Evolutionary conservation across 768 basidiomycete genomes (phyloP).

Genomic region (Lentinula aciculospora): DNA sequence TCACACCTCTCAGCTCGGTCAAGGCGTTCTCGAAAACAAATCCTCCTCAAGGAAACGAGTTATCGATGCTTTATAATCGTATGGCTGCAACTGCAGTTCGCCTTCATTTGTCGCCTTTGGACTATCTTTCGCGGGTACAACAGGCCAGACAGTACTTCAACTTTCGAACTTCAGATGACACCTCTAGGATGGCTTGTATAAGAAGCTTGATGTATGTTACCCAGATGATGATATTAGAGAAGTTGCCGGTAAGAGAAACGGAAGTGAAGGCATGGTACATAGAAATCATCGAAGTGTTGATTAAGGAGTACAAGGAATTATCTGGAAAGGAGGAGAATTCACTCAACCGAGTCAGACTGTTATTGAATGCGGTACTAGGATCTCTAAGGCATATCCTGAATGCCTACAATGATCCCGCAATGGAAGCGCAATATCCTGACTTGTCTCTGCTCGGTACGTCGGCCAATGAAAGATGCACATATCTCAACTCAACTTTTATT

Average conservation of each 20-base stretch:
- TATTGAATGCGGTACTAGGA: conserved; percentile 50
- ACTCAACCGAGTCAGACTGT: conserved; percentile 15
- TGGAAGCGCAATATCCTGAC: conserved; percentile 51
- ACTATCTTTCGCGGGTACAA: conserved; percentile 47
- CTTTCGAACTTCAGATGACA: conserved; percentile 59
- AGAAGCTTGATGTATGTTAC: conserved; percentile 70
- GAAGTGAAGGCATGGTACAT: conserved; percentile 59
- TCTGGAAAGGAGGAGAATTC: conserved; percentile 11
- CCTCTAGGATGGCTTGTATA: conserved; percentile 66
- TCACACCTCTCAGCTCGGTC: conserved; percentile 66
- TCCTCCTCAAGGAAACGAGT: conserved; percentile 46
- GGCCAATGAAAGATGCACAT: conserved; percentile 26
- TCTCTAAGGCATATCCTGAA: conserved; percentile 49
- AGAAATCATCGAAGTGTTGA: conserved; percentile 50
- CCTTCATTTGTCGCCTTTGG: conserved; percentile 54
- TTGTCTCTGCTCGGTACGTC: conserved; percentile 46
- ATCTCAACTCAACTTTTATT: neutral
- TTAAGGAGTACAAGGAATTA: conserved; percentile 42
- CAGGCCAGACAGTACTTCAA: conserved; percentile 62
- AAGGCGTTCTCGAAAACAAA: conserved; percentile 48
- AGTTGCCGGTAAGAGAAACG: conserved; percentile 32
- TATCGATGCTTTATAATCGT: conserved; percentile 80
- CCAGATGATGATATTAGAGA: conserved; percentile 51
- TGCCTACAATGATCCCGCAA: conserved; percentile 20
- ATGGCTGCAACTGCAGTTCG: conserved; percentile 68